Conservation (phyloP, 805 yeast species). For the Brettanomyces anomalus region DNA sequence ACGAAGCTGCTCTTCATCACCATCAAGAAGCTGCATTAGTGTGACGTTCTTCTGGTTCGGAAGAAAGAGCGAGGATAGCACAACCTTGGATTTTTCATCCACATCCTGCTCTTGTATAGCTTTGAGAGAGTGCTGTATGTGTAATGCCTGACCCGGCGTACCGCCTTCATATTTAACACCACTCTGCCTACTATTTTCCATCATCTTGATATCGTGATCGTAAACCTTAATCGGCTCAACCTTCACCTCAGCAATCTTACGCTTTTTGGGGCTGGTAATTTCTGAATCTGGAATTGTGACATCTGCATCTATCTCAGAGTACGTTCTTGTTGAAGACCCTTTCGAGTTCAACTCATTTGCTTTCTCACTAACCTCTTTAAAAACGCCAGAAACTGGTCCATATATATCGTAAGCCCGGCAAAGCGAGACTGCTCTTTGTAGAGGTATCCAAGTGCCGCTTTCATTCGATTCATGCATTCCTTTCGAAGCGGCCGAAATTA, state of each 20-base stretch:
- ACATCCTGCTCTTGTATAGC: constrained; percentile 29
- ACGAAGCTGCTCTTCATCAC: constrained; percentile 19
- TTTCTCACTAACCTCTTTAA: too few relatives aligned
- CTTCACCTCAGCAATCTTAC: constrained; percentile 10
- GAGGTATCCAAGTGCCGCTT: constrained; percentile 57
- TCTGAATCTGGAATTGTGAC: too few relatives aligned
- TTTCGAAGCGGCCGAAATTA: too few relatives aligned
- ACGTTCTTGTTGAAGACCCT: too few relatives aligned
- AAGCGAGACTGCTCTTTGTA: constrained; percentile 47
- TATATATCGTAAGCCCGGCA: constrained; percentile 53
- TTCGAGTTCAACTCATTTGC: too few relatives aligned
- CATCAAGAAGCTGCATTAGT: constrained; percentile 19
- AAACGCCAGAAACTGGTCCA: neutral
- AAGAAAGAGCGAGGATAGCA: constrained; percentile 43
- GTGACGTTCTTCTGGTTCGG: constrained; percentile 28
- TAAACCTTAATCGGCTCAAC: constrained; percentile 21
- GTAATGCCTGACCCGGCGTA: too few relatives aligned
- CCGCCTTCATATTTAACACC: too few relatives aligned
- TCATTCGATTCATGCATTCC: too few relatives aligned
- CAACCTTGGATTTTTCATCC: constrained; percentile 25
- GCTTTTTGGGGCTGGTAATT: constrained; percentile 20
- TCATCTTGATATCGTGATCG: constrained; percentile 28
- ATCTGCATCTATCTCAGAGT: too few relatives aligned
- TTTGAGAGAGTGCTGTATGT: constrained; percentile 26
- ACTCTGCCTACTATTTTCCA: constrained; percentile 17